These are phyloP conservation scores for Nyctanthes arbortristis DNA, from an alignment of 257 asterid species.

Conservation along the genomic window DNA sequence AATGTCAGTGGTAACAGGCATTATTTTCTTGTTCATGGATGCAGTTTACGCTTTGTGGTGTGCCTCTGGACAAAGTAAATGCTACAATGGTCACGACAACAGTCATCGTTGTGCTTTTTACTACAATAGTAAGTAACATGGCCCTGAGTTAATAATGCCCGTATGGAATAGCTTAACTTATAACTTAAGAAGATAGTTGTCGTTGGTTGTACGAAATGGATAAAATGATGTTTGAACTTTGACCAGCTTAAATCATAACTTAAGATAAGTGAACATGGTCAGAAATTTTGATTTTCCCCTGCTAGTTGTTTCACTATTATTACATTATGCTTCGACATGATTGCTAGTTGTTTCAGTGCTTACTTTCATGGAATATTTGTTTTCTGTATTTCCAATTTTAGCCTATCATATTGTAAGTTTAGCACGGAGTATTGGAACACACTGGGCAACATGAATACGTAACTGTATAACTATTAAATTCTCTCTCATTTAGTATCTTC, in stretches of 20 bases:
- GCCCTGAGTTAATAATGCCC: too few relatives aligned
- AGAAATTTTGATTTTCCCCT: too few relatives aligned
- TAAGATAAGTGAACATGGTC: too few relatives aligned
- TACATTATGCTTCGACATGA: too few relatives aligned
- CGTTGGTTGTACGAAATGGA: too few relatives aligned
- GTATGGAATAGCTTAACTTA: too few relatives aligned
- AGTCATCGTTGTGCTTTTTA: constrained; percentile 68
- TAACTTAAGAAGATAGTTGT: too few relatives aligned
- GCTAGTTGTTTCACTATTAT: too few relatives aligned
- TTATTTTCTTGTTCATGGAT: not conserved
- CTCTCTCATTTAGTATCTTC: not conserved
- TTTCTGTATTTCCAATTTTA: not conserved
- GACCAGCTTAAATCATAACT: too few relatives aligned
- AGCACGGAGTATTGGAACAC: not conserved
- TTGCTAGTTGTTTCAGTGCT: not conserved
- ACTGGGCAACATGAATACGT: too few relatives aligned
- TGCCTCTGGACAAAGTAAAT: constrained; percentile 58
- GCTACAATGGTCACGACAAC: constrained; percentile 78
- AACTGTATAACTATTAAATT: not conserved
- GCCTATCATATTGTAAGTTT: not conserved
- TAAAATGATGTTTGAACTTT: too few relatives aligned
- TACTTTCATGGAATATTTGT: not conserved
- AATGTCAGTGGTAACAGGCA: not conserved
- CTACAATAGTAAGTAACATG: constrained; percentile 76
- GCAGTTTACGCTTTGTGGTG: constrained; percentile 83